These are phyloP conservation scores for Salvia splendens DNA, from an alignment of 257 asterid species.

Conservation along the genomic window DNA sequence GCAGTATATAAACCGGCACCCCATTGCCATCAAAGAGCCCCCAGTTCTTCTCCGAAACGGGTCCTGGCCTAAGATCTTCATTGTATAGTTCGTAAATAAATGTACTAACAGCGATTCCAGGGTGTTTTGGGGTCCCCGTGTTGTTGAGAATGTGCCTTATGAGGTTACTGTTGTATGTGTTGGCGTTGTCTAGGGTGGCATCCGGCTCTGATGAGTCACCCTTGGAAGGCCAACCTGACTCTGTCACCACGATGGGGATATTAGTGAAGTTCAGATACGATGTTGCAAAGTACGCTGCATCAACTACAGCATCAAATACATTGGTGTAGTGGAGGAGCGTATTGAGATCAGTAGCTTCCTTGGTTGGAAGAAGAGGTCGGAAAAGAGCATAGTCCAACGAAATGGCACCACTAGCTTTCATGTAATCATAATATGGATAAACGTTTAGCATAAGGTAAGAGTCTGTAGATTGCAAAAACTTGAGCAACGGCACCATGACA, in stretches of 20 bases:
- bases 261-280: slow-evolving; percentile 72
- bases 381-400: slow-evolving; percentile 85
- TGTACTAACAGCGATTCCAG: slow-evolving; percentile 79
- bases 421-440: slow-evolving; percentile 79
- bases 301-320: slow-evolving; percentile 88
- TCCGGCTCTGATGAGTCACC: slow-evolving; percentile 75
- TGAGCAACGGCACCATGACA: slow-evolving; percentile 75
- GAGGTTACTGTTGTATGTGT: slow-evolving; percentile 86
- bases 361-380: slow-evolving; percentile 78
- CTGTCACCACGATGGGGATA: slow-evolving; percentile 68
- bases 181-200: slow-evolving; percentile 75
- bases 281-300: slow-evolving; percentile 92
- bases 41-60: slow-evolving; percentile 86
- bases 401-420: slow-evolving; percentile 66
- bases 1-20: slow-evolving; percentile 64
- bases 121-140: slow-evolving; percentile 93
- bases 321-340: slow-evolving; percentile 91
- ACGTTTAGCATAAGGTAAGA: slow-evolving; percentile 85
- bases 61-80: slow-evolving; percentile 77
- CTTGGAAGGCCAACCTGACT: slow-evolving; percentile 97
- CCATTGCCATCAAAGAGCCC: slow-evolving; percentile 84
- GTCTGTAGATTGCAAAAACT: slow-evolving; percentile 60
- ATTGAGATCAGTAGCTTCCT: slow-evolving; percentile 87
- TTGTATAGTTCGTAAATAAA: slow-evolving; percentile 85
- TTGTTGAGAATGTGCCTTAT: slow-evolving; percentile 69